Percentiles rank a stretch among this genome's conserved stretches.
These are phyloP conservation scores for Thalassiosira pacifica DNA, from an alignment of 352 stramenopile genomes.

Conservation along the genomic window DNA sequence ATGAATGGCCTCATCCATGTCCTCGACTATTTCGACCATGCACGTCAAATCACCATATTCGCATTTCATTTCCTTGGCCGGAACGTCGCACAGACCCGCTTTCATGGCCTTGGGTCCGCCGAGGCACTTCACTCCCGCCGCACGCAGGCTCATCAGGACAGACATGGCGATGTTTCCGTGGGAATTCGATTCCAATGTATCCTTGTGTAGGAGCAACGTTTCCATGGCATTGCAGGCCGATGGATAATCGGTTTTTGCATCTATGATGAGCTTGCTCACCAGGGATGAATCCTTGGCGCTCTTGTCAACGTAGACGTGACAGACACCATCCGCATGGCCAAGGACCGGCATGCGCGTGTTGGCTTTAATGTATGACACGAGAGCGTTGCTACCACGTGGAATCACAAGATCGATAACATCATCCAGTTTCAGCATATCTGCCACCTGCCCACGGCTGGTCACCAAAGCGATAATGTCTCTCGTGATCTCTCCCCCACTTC, in stretches of 20 bases:
- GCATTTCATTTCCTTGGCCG: slow-evolving; percentile 89
- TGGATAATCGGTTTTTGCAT: slow-evolving; percentile 98
- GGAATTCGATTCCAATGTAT: slow-evolving; percentile 84
- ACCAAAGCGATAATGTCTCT: slow-evolving; percentile 95
- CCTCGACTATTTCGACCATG: slow-evolving; percentile 93
- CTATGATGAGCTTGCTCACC: slow-evolving; percentile 91
- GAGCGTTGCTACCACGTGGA: slow-evolving; percentile 93
- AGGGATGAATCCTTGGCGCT: slow-evolving; percentile 87
- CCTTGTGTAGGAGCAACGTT: slow-evolving; percentile 94
- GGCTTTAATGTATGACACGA: slow-evolving; percentile 97
- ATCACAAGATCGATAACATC: slow-evolving; percentile 99
- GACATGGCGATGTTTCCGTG: slow-evolving; percentile 82
- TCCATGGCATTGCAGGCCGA: slow-evolving; percentile 98
- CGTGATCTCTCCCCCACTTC: slow-evolving; percentile 90
- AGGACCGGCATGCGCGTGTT: slow-evolving; percentile 98
- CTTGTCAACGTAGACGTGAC: slow-evolving; percentile 97
- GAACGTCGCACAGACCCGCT: slow-evolving; percentile 86
- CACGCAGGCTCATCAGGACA: slow-evolving; percentile 89
- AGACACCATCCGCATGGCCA: slow-evolving; percentile 97
- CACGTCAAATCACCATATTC: slow-evolving; percentile 96
- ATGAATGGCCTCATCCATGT: slow-evolving; percentile 91
- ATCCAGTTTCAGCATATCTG: slow-evolving; percentile 93
- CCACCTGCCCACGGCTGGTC: slow-evolving; percentile 92
- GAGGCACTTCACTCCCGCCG: slow-evolving; percentile 93
- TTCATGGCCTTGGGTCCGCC: slow-evolving; percentile 91